These are phyloP conservation scores for Gossypium davidsonii DNA, from an alignment of 441 rosid genomes.

Conservation along the genomic window DNA sequence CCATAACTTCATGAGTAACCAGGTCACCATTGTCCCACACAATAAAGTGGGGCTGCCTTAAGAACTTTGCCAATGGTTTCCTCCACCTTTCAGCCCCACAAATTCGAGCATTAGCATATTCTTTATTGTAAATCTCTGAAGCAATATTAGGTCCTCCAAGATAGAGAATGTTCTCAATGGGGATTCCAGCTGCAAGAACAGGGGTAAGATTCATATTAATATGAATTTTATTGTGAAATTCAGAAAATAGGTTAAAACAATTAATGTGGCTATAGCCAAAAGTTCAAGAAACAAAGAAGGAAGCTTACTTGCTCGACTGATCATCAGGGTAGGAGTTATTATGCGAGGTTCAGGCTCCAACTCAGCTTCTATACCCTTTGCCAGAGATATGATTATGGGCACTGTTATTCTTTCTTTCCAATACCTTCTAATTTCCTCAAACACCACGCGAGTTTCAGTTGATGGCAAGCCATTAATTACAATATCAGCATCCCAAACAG, in stretches of 20 bases:
- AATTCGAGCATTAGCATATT: conserved; percentile 96
- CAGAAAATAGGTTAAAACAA: not conserved
- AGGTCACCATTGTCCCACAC: conserved; percentile 96
- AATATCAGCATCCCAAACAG: conserved; percentile 98
- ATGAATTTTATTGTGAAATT: not conserved
- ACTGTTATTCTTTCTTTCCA: conserved; percentile 83
- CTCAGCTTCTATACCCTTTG: conserved; percentile 93
- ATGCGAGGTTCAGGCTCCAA: conserved; percentile 75
- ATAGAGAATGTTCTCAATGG: conserved; percentile 69
- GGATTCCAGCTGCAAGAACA: conserved; percentile 62
- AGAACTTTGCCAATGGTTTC: conserved; percentile 75
- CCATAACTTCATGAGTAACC: conserved; percentile 74
- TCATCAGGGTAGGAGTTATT: conserved; percentile 92
- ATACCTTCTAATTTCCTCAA: conserved; percentile 74
- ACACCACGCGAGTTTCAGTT: conserved; percentile 73
- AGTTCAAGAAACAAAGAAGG: conserved; percentile 16
- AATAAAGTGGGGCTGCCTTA: conserved; percentile 89
- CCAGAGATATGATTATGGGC: conserved; percentile 75
- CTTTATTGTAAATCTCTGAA: conserved; percentile 83
- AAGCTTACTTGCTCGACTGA: conserved; percentile 75
- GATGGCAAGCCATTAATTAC: conserved; percentile 96
- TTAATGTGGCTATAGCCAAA: not conserved
- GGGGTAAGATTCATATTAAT: not conserved
- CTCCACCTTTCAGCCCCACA: conserved; percentile 97
- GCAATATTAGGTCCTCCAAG: conserved; percentile 99